These are phyloP conservation scores for Tolypocladium ovalisporum DNA, from an alignment of 2,329 filamentous ascomycete species.

Conservation along the genomic window DNA sequence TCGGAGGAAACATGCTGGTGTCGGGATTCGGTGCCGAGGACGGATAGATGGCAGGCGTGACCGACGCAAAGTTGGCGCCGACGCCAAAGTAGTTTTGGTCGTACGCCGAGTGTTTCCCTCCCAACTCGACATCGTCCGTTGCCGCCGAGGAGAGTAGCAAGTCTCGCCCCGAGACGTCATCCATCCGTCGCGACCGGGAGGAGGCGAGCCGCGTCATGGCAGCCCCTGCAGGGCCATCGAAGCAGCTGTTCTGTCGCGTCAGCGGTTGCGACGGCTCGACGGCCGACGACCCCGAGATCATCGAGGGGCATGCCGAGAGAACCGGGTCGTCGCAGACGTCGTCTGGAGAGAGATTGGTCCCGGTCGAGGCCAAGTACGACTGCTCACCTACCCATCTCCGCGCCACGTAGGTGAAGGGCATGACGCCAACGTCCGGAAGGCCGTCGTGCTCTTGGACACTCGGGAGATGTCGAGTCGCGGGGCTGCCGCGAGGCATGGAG, in stretches of 20 bases:
- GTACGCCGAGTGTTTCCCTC: constrained; percentile 17
- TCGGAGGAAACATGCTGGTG: constrained; percentile 12
- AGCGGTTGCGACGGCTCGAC: constrained; percentile 26
- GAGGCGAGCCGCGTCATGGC: constrained; percentile 28
- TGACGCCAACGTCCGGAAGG: constrained; percentile 22
- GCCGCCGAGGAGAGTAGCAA: constrained; percentile 4
- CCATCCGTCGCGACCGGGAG: constrained; percentile 19
- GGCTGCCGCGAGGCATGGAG: constrained; percentile 19
- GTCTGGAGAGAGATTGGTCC: constrained; percentile 11
- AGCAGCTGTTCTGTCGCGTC: constrained; percentile 31
- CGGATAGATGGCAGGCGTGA: constrained; percentile 16
- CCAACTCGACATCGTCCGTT: constrained; percentile 7
- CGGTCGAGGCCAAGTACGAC: constrained; percentile 13
- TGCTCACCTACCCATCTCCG: constrained; percentile 12
- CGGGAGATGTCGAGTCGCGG: constrained; percentile 18
- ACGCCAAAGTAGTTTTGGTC: constrained; percentile 25
- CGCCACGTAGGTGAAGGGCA: constrained; percentile 28
- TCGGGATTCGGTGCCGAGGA: constrained; percentile 16
- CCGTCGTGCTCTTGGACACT: constrained; percentile 23
- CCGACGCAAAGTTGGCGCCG: constrained; percentile 21
- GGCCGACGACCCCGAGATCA: constrained; percentile 29
- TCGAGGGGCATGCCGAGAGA: constrained; percentile 29
- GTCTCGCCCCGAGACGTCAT: constrained; percentile 11
- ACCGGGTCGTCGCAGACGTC: constrained; percentile 15
- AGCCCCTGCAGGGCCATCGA: constrained; percentile 17